Conservation (phyloP, 2,329 filamentous ascomycete genomes). For the Onygena corvina region DNA sequence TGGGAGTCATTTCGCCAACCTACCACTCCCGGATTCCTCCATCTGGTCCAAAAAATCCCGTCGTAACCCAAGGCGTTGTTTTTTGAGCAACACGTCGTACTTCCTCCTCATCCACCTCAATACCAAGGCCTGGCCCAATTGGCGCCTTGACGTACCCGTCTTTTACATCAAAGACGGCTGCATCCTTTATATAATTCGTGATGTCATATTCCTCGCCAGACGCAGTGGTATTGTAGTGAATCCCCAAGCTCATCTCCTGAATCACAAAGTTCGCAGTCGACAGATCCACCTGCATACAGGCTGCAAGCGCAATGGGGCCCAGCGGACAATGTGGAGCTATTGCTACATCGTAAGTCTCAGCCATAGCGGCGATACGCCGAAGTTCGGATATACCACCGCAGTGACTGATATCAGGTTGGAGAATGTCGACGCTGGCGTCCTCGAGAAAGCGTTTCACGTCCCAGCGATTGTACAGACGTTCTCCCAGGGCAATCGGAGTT, state of each 20-base stretch:
- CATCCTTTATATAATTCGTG: slow-evolving; percentile 53
- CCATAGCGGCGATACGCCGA: slow-evolving; percentile 56
- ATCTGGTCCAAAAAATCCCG: slow-evolving; percentile 56
- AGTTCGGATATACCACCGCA: slow-evolving; percentile 62
- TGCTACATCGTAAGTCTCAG: slow-evolving; percentile 60
- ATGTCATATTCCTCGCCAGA: slow-evolving; percentile 47
- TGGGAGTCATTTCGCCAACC: not conserved
- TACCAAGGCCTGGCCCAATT: slow-evolving; percentile 52
- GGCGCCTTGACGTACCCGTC: slow-evolving; percentile 52
- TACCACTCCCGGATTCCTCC: slow-evolving; percentile 59
- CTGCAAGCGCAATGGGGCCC: slow-evolving; percentile 60
- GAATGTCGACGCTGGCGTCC: slow-evolving; percentile 53
- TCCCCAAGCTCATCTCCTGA: slow-evolving; percentile 66
- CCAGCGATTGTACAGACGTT: slow-evolving; percentile 60
- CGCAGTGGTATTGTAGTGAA: slow-evolving; percentile 55
- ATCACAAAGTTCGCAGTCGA: slow-evolving; percentile 55
- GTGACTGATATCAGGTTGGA: slow-evolving; percentile 63
- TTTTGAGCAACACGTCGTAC: slow-evolving; percentile 48
- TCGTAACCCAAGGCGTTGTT: slow-evolving; percentile 52
- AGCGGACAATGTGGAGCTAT: slow-evolving; percentile 63
- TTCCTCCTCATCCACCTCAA: slow-evolving; percentile 59
- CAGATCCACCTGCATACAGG: slow-evolving; percentile 55
- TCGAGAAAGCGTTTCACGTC: slow-evolving; percentile 62
- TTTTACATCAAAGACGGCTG: slow-evolving; percentile 53
- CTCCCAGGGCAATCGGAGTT: slow-evolving; percentile 58